Evolutionary conservation across 306 rosid species (phyloP), one percentile per base, ranked within the genome.

Genomic region (Argentina anserina): DNA sequence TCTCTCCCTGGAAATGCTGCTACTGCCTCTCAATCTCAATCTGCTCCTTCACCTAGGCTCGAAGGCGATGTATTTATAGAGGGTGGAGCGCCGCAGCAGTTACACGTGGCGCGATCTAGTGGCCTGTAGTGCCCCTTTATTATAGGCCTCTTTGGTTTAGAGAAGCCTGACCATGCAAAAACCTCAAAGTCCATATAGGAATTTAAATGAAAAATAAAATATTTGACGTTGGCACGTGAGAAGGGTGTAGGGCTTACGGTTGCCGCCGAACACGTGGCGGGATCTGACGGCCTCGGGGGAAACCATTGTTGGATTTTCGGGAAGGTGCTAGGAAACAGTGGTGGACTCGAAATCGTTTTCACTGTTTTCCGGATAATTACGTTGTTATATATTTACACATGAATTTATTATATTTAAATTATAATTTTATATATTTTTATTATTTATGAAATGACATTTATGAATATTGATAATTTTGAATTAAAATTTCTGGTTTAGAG

Each of bases 81-180:
- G 47, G 29, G 60, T 60, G 10, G 18, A 1, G 3, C 4, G 31
- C 73, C 72, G 21, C 33, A 39, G 72, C 3, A 21, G 50, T 0
- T 29, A 70, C 88, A 87, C 89, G 89, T 85, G 91, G 83, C 82
- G n/a, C 1, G 0, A 9, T 15, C 41, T 11, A 63, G 72, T 72
- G 81, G 81, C 23, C 0, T 20, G 21, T 18, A 17, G 69, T 37
- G 7, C 40, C 66, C 26, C 7, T 13, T 23, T 8, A 39, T 45
- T 75, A 74, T 73, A 71, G 69, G 61, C 36, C 25, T 47, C 31
- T 3, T 3, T 7, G 11, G 6, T 26, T 42, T 62, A 39, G 74
- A 15, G 65, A n/a, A 72, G 70, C 69, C 36, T 36, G 40, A 82
- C 86, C 81, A 71, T 79, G 81, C 83, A 78, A 69, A 63, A 49